Evolutionary conservation across 345 rosid genomes (phyloP).

Genomic region (Bruguiera gymnorhiza): DNA sequence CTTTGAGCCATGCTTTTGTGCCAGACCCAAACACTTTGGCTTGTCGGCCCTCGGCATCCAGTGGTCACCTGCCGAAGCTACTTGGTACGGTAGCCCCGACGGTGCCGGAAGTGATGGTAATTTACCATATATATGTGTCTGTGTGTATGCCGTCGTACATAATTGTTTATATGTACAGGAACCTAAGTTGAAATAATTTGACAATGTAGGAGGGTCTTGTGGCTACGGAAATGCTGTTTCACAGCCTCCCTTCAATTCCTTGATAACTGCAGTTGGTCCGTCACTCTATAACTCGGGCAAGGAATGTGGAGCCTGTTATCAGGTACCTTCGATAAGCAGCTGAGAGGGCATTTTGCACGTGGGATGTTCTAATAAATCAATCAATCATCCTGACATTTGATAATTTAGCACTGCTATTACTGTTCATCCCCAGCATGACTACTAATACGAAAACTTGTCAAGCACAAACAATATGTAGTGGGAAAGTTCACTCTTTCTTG

Average conservation of each 20-base stretch:
- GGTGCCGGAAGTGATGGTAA: constrained; percentile 54
- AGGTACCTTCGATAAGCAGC: constrained; percentile 16
- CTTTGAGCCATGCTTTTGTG: constrained; percentile 19
- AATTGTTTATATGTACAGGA: not conserved
- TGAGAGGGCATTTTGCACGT: no score
- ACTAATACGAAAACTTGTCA: no score
- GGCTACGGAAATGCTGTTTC: constrained; percentile 46
- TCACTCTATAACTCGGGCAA: constrained; percentile 44
- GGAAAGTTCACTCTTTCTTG: no score
- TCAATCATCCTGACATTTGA: no score
- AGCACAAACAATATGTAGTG: no score
- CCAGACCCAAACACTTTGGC: constrained; percentile 24
- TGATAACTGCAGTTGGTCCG: constrained; percentile 43
- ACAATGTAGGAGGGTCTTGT: constrained; percentile 49
- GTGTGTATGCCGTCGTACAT: not conserved
- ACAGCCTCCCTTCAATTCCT: constrained; percentile 40
- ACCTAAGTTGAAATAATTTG: not conserved
- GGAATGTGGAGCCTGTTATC: constrained; percentile 58
- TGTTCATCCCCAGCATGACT: no score
- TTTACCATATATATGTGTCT: no score
- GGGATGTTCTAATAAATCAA: no score
- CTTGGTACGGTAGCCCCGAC: constrained; percentile 53
- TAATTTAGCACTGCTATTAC: no score
- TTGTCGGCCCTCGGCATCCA: constrained; percentile 21
- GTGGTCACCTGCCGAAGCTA: constrained; percentile 46